Evolutionary conservation across 495 filamentous ascomycete genomes (phyloP), one percentile per base, ranked within the genome.

Genomic region (Barbatosphaeria neglecta): DNA sequence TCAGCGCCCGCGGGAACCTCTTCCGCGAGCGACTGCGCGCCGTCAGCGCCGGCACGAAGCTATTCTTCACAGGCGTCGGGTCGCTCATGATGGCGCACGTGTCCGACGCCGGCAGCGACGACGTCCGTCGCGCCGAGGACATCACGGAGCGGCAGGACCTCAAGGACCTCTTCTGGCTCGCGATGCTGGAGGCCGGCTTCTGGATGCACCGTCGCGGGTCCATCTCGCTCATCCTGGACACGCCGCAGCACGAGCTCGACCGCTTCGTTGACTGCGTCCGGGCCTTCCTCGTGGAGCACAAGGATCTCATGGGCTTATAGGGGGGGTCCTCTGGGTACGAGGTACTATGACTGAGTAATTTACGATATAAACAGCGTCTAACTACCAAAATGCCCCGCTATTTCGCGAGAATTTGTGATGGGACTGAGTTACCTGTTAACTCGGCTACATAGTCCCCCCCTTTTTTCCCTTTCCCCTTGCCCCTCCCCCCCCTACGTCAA

Each of bases 111-210:
- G 55, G 53, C 7, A 20, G 33, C 0, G 25, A 53, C 22, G 50
- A 63, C 6, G 55, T 66, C 6, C 17, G 1, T 1, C 53, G 54
- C 13, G 57, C 47, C 4, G 55, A 50, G 19, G 56, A 65, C 31
- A 25, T 61, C 9, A 49, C 51, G 25, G 61, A 67, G 41, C 57
- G 56, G 25, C 11, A 16, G 27, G 58, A 57, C 9, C 46, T 75
- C 42, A 60, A 58, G 35, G 68, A 72, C 45, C 39, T 77, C 24
- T 67, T 77, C 22, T 75, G 70, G 64, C 67, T 74, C 13, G 65
- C 72, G 56, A 66, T 71, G 57, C 44, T 77, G 41, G 61, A 69
- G 43, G 56, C 60, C 17, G 72, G 69, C 4, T 75, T 64, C 24
- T 77, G 73, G 67, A 59, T 70, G 8, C 58, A 66, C 15, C 56